A percentile compares a stretch with the other conserved stretches of the same genome.
These are phyloP conservation scores for Myxozyma neotropica DNA, from an alignment of 805 yeast genomes.

Conservation along the genomic window DNA sequence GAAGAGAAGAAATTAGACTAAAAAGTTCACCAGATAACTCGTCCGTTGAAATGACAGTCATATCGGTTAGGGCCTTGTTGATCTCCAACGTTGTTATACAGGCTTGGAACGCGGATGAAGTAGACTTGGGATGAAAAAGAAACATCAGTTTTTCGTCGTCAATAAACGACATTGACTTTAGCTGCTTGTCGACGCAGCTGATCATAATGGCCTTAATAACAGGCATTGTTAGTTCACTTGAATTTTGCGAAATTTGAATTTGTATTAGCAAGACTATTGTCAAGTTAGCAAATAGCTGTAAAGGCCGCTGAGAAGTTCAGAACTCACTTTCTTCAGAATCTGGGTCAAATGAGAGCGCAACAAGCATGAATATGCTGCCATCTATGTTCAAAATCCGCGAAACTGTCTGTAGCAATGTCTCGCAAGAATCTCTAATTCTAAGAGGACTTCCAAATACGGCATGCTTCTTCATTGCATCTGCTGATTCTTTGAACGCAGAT, in stretches of 20 bases:
- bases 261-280: constrained; percentile 17
- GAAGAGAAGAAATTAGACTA: neutral
- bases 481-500: constrained; percentile 22
- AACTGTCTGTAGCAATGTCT: neutral
- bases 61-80: neutral
- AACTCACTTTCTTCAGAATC: neutral
- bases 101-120: neutral
- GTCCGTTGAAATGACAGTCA: neutral
- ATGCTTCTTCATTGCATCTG: constrained; percentile 30
- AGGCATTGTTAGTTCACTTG: constrained; percentile 12
- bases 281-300: neutral
- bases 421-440: neutral
- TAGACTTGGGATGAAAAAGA: constrained; percentile 10
- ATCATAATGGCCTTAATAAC: neutral
- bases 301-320: neutral
- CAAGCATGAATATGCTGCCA: neutral
- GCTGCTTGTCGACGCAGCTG: neutral
- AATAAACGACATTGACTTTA: constrained; percentile 19
- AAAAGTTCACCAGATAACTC: neutral
- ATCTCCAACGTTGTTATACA: neutral
- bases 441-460: constrained; percentile 22
- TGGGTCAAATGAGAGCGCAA: neutral
- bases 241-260: constrained; percentile 6
- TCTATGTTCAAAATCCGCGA: constrained; percentile 4
- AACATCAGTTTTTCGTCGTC: constrained; percentile 26